Percentiles rank a stretch among this genome's conserved stretches.
phyloP scores from a whole-genome alignment of 1,284 basidiomycete species.

The Sphaerobolus stellatus region DNA sequence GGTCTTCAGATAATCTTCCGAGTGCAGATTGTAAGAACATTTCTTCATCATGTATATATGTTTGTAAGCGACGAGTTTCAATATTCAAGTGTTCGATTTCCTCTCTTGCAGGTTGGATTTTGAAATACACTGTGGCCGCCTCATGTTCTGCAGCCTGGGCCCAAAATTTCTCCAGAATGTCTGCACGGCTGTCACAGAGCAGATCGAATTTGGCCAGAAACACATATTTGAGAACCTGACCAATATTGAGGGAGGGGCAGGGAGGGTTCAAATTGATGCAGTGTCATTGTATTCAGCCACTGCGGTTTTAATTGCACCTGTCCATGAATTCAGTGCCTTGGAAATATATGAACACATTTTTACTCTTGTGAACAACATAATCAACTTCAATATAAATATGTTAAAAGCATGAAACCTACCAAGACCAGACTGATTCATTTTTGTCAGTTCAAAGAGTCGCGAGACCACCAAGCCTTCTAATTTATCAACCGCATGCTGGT shows the following conservation, averaged over 20 bases:
- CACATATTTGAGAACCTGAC: constrained; percentile 28
- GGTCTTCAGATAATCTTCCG: too few species aligned
- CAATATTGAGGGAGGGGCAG: constrained; percentile 26
- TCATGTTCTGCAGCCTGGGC: constrained; percentile 23
- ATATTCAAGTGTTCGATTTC: constrained; percentile 32
- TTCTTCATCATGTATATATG: constrained; percentile 33
- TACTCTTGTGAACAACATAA: too few species aligned
- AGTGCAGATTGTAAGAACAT: too few species aligned
- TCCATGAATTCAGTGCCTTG: too few species aligned
- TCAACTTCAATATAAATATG: too few species aligned
- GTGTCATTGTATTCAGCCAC: constrained; percentile 31
- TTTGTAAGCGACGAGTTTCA: constrained; percentile 29
- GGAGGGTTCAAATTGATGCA: constrained; percentile 21
- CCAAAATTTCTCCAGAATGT: constrained; percentile 32
- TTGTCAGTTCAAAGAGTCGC: constrained; percentile 32
- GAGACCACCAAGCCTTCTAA: constrained; percentile 29
- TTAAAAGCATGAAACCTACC: too few species aligned
- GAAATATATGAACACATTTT: too few species aligned
- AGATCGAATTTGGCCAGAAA: constrained; percentile 39
- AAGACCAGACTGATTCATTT: constrained; percentile 27
- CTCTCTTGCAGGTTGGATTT: constrained; percentile 31
- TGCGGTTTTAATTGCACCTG: too few species aligned
- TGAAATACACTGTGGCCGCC: constrained; percentile 26
- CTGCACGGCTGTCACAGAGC: constrained; percentile 29
- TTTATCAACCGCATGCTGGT: constrained; percentile 23